phyloP scores from a whole-genome alignment of 805 yeast species.

The Cyberlindnera bimundalis region DNA sequence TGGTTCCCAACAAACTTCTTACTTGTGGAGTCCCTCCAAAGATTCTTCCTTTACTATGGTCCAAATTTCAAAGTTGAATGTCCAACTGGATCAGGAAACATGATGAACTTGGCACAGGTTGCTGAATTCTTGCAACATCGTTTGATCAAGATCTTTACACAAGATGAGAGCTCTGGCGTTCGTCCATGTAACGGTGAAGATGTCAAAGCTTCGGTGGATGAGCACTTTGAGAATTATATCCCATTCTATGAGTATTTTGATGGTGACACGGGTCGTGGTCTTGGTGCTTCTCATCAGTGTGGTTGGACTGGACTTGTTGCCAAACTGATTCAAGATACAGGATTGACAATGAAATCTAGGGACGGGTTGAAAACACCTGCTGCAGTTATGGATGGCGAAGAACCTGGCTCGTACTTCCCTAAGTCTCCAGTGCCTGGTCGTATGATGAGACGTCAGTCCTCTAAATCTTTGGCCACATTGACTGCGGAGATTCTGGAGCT shows the following conservation, averaged over 20 bases:
- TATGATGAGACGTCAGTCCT: conserved; percentile 63
- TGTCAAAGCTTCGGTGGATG: conserved; percentile 58
- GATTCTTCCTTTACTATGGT: conserved; percentile 87
- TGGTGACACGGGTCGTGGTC: conserved; percentile 91
- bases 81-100: conserved; percentile 79
- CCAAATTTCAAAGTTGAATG: conserved; percentile 81
- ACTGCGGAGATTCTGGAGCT: conserved; percentile 66
- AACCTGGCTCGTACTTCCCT: conserved; percentile 23
- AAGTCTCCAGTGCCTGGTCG: conserved; percentile 46
- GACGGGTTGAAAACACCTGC: conserved; percentile 26
- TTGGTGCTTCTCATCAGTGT: conserved; percentile 92
- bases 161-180: conserved; percentile 56
- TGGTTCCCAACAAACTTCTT: conserved; percentile 94
- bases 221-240: conserved; percentile 67
- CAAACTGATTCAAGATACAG: conserved; percentile 86
- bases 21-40: conserved; percentile 79
- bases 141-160: conserved; percentile 69
- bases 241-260: conserved; percentile 88
- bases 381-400: conserved; percentile 10
- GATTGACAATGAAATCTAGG: conserved; percentile 49
- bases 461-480: conserved; percentile 66
- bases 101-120: conserved; percentile 76
- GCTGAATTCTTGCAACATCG: conserved; percentile 90
- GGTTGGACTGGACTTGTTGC: conserved; percentile 97
- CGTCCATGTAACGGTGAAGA: conserved; percentile 80